Evolutionary conservation across 306 rosid genomes (phyloP).

Genomic region (Acacia confusa): DNA sequence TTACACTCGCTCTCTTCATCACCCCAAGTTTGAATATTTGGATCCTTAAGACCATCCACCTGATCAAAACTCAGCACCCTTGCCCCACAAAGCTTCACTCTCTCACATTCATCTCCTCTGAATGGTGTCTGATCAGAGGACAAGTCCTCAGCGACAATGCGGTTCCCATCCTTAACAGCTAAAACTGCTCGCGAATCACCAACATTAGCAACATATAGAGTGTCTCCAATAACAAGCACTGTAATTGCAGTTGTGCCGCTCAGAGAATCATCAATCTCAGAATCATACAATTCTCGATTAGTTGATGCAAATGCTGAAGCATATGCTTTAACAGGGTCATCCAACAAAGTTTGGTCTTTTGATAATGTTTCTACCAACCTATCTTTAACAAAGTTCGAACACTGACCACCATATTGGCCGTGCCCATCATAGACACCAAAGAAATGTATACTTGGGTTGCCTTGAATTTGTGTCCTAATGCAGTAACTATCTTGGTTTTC

Average conservation of each 20-base stretch:
- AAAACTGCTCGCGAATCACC: constrained; percentile 93
- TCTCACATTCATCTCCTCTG: constrained; percentile 84
- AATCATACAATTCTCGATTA: constrained; percentile 61
- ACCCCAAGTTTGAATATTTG: constrained; percentile 79
- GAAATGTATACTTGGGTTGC: constrained; percentile 76
- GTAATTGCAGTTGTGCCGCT: constrained; percentile 97
- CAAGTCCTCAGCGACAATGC: constrained; percentile 72
- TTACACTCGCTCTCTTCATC: constrained; percentile 82
- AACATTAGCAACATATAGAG: constrained; percentile 84
- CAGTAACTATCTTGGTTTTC: constrained; percentile 86
- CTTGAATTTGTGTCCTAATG: constrained; percentile 71
- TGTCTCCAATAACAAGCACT: constrained; percentile 73
- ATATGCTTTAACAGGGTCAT: constrained; percentile 76
- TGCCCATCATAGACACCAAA: constrained; percentile 98
- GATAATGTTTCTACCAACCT: constrained; percentile 62
- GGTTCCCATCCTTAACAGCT: constrained; percentile 83
- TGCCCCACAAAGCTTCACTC: constrained; percentile 89
- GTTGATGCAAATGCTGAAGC: constrained; percentile 61
- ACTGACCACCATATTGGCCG: constrained; percentile 73
- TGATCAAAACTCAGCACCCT: constrained; percentile 91
- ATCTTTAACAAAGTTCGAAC: constrained; percentile 80
- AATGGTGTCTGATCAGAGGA: constrained; percentile 95
- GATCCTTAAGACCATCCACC: constrained; percentile 91
- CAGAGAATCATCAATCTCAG: constrained; percentile 83
- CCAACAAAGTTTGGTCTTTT: constrained; percentile 55